Evolutionary conservation across 768 basidiomycete species (phyloP), one percentile per base, ranked within the genome.

Genomic region (Pulveroboletus sp.): DNA sequence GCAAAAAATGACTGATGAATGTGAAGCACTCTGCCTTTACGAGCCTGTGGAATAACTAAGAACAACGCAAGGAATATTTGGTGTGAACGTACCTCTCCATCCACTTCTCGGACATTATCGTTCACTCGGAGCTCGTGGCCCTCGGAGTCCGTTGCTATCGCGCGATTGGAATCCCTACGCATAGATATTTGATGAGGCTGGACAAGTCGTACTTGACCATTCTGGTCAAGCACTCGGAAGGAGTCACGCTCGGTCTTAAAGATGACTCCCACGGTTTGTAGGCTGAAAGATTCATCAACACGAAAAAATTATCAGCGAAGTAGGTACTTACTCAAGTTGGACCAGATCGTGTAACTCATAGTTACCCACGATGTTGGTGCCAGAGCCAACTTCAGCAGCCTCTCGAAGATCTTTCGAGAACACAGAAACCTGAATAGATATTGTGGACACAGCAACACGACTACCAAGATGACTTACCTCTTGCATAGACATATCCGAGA

Each of bases 371-470:
- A 86, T 77, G 59, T 93, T 93, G 9, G 89, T 86, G 20, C 90
- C 84, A 4, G 87, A 85, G n/a, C 94, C 93, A 34, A 95, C 91
- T 69, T 98, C 96, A 1, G 96, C 94, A 24, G 96, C 96, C 64
- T 95, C 93, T 58, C 96, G 85, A 22, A 99, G 74, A 70, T 99
- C 96, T 73, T 94, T 95, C 0, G 93, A 89, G 71, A 99, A 99
- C 3, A 96, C 95, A 23, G 92, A 93, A 43, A 98, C 87, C 93
- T 95, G 36, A 44, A 31, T 39, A 20, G 22, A 26, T 16, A 42
- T 40, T 34, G 50, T 58, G 46, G 55, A 42, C 40, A 47, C 29
- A 23, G 4, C 31, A 20, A 3, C 24, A 20, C 20, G 30, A 47
- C n/a, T n/a, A 20, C 11, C 44, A 29, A 4, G 38, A n/a, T 1